phyloP scores from a whole-genome alignment of 192 early-diverging fungal genomes.

The Coemansia aciculifera region DNA sequence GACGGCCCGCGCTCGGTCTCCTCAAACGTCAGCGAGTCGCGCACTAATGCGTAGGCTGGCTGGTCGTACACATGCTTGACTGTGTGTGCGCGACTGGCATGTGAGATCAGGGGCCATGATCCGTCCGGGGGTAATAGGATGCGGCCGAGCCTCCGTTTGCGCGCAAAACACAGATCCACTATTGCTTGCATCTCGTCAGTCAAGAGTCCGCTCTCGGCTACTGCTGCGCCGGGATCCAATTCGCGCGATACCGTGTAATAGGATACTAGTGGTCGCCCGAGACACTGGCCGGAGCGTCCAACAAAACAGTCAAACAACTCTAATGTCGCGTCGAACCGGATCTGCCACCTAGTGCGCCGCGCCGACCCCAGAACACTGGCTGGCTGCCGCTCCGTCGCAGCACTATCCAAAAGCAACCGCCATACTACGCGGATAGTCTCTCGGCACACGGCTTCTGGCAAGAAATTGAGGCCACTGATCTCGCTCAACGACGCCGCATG shows the following conservation, averaged over 20 bases:
- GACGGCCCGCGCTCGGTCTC: slow-evolving; percentile 53
- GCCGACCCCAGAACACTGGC: slow-evolving; percentile 41
- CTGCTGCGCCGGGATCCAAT: slow-evolving; percentile 46
- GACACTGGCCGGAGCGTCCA: slow-evolving; percentile 37
- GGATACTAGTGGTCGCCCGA: slow-evolving; percentile 47
- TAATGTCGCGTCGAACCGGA: slow-evolving; percentile 52
- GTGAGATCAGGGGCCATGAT: slow-evolving; percentile 78
- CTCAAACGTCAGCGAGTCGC: slow-evolving; percentile 63
- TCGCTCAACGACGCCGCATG: slow-evolving; percentile 48
- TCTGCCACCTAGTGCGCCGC: slow-evolving; percentile 54
- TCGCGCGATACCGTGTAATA: slow-evolving; percentile 50
- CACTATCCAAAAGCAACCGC: slow-evolving; percentile 49
- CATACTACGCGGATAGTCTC: slow-evolving; percentile 49
- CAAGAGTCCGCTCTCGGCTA: slow-evolving; percentile 50
- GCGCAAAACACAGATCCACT: slow-evolving; percentile 50
- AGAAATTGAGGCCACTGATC: slow-evolving; percentile 39
- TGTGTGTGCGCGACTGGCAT: slow-evolving; percentile 52
- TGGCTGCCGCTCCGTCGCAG: slow-evolving; percentile 32
- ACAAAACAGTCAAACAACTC: slow-evolving; percentile 54
- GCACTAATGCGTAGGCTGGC: slow-evolving; percentile 60
- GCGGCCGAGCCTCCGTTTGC: slow-evolving; percentile 51
- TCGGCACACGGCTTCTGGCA: slow-evolving; percentile 49
- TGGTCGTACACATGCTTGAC: slow-evolving; percentile 46
- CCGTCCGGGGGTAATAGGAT: slow-evolving; percentile 62
- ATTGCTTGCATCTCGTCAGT: slow-evolving; percentile 48